A percentile compares a stretch with the other conserved stretches of the same genome.
These are phyloP conservation scores for Stemphylium lycopersici DNA, from an alignment of 2,329 filamentous ascomycete genomes.

Conservation along the genomic window DNA sequence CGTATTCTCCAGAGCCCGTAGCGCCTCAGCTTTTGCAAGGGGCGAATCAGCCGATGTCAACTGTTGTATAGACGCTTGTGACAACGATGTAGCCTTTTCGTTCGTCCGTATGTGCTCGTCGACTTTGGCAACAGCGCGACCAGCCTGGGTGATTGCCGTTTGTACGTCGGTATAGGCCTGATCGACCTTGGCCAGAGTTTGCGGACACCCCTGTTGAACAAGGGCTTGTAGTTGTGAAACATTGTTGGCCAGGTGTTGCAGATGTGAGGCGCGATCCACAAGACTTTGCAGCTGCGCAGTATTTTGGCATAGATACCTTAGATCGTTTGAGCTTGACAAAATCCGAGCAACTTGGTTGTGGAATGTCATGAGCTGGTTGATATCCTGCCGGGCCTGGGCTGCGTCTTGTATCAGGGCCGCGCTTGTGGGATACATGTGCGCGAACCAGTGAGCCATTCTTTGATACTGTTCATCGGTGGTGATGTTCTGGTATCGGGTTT, in stretches of 20 bases:
- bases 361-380: slow-evolving; percentile 6
- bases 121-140: background rate
- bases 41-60: slow-evolving; percentile 2
- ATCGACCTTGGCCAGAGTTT: background rate
- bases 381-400: slow-evolving; percentile 5
- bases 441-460: slow-evolving; percentile 33
- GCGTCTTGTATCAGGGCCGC: slow-evolving; percentile 9
- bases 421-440: slow-evolving; percentile 22
- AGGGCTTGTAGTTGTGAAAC: slow-evolving; percentile 6
- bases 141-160: background rate
- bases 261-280: background rate
- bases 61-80: slow-evolving; percentile 3
- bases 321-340: background rate
- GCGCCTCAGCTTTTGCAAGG: slow-evolving; percentile 1
- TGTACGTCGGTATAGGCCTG: background rate
- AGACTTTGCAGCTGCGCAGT: slow-evolving; percentile 4
- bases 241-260: background rate
- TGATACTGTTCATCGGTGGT: slow-evolving; percentile 28
- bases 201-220: background rate
- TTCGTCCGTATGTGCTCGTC: background rate
- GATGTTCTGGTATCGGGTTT: slow-evolving; percentile 37
- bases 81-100: background rate
- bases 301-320: background rate
- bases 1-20: background rate
- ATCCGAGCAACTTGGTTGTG: slow-evolving; percentile 4